phyloP scores from a whole-genome alignment of 768 basidiomycete species.

The Macrolepiota albuminosa region DNA sequence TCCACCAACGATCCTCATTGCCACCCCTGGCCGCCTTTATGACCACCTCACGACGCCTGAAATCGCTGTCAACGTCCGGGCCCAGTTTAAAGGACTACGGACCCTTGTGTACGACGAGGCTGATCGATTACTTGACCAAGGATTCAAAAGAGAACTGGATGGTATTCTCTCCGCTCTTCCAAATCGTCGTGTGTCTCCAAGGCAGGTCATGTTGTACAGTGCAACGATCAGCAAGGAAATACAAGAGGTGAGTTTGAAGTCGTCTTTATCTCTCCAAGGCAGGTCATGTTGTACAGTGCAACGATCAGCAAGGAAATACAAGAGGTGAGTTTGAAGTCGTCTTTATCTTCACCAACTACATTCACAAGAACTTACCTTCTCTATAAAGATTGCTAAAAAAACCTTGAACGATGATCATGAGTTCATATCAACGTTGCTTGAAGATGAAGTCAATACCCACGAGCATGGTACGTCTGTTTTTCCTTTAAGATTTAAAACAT shows the following conservation, averaged over 20 bases:
- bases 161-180: constrained; percentile 49
- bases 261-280: constrained; percentile 39
- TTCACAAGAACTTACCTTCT: neutral
- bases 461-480: constrained; percentile 40
- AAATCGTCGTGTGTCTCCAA: constrained; percentile 41
- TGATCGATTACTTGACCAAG: constrained; percentile 69
- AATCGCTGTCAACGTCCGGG: neutral
- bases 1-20: constrained; percentile 55
- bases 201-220: constrained; percentile 68
- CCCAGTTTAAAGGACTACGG: constrained; percentile 33
- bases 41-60: constrained; percentile 52
- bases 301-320: constrained; percentile 70
- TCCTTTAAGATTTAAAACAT: neutral
- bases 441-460: constrained; percentile 57
- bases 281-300: constrained; percentile 68
- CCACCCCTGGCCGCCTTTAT: constrained; percentile 71
- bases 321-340: constrained; percentile 27
- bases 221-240: constrained; percentile 75
- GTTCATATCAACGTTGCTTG: constrained; percentile 56
- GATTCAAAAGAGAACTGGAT: constrained; percentile 65
- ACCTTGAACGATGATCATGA: constrained; percentile 25
- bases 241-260: constrained; percentile 33
- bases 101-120: constrained; percentile 68
- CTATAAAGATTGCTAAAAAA: constrained; percentile 16
- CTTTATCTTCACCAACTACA: neutral